Percentiles rank a stretch among this genome's conserved stretches.
Conservation (phyloP, 75 land plant species). For the Pinus albicaulis region DNA sequence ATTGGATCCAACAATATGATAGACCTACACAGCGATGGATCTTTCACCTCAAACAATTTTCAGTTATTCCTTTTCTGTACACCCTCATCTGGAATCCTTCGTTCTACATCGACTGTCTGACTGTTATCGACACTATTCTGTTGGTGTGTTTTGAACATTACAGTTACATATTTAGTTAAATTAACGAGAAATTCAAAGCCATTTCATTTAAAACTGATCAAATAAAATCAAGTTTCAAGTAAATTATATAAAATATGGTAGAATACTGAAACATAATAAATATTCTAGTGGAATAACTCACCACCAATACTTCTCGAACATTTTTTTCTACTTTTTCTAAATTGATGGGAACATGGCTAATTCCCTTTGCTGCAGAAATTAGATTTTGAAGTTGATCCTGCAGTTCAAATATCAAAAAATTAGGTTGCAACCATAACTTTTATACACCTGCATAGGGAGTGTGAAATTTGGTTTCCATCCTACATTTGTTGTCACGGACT, state of each 20-base stretch:
- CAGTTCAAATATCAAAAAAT: background rate
- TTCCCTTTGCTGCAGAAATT: background rate
- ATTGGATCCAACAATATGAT: slow-evolving; percentile 18
- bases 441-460: background rate
- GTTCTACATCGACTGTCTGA: background rate
- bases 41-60: slow-evolving; percentile 57
- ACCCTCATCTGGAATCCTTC: slow-evolving; percentile 37
- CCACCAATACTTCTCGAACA: background rate
- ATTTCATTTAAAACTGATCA: background rate
- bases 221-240: background rate
- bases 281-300: background rate
- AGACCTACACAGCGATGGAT: slow-evolving; percentile 46
- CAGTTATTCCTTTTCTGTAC: slow-evolving; percentile 54
- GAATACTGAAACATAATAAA: background rate
- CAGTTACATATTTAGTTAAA: too few species aligned
- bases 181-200: background rate
- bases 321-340: background rate
- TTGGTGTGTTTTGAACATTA: background rate
- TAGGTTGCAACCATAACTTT: background rate
- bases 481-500: background rate
- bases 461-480: background rate
- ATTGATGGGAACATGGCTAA: background rate
- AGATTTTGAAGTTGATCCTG: background rate
- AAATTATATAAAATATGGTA: background rate
- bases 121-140: background rate